phyloP scores from a whole-genome alignment of 1,139 yeast species.

The Geotrichum citri-aurantii region DNA sequence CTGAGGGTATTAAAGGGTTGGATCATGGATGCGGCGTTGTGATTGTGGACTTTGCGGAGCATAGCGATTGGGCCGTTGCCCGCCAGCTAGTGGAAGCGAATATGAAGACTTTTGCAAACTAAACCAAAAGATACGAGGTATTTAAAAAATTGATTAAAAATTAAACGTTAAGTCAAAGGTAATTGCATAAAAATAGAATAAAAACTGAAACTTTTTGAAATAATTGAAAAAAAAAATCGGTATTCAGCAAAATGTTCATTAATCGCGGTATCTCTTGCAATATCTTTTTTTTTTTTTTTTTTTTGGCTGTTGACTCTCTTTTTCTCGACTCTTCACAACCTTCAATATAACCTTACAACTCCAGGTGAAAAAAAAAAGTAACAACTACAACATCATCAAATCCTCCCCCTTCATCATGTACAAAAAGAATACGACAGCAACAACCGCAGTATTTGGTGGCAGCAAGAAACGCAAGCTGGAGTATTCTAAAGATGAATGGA shows the following conservation, averaged over 20 bases:
- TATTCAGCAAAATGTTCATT: too few relatives aligned
- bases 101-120: conserved; percentile 31
- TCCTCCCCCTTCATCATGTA: neutral
- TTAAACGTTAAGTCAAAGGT: neutral
- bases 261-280: neutral
- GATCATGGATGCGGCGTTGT: conserved; percentile 52
- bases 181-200: neutral
- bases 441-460: neutral
- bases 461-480: conserved; percentile 5
- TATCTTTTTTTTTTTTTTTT: neutral
- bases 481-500: conserved; percentile 30
- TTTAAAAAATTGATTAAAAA: too few relatives aligned
- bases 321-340: neutral
- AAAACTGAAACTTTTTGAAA: too few relatives aligned
- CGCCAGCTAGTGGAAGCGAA: conserved; percentile 51
- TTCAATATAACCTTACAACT: neutral
- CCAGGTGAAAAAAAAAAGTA: too few relatives aligned
- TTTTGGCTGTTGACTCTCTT: neutral
- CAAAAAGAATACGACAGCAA: neutral
- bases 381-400: too few relatives aligned
- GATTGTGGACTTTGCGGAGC: conserved; percentile 64
- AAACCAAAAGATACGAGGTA: too few relatives aligned
- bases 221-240: too few relatives aligned
- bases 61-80: conserved; percentile 54
- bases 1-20: conserved; percentile 47